Conservation (phyloP, 177 flowering plant genomes). For the Tripterygium wilfordii region DNA sequence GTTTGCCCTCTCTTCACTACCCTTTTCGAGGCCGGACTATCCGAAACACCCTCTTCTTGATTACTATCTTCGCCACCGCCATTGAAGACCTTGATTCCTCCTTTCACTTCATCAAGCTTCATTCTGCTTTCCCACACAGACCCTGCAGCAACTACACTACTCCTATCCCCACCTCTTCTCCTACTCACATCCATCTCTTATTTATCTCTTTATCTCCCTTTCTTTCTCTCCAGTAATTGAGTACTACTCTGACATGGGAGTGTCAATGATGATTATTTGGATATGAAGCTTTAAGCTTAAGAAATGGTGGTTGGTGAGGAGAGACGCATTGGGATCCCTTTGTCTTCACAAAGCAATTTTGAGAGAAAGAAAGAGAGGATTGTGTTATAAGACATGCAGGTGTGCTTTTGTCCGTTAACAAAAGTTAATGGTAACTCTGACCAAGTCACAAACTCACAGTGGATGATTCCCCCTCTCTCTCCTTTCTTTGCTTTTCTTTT, state of each 20-base stretch:
- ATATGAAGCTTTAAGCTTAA: constrained; percentile 33
- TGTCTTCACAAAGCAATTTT: constrained; percentile 4
- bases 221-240: too few species aligned
- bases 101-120: constrained; percentile 65
- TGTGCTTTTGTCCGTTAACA: not conserved
- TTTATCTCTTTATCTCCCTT: constrained; percentile 1
- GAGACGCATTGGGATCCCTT: constrained; percentile 17
- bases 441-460: too few species aligned
- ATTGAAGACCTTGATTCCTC: constrained; percentile 65
- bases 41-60: constrained; percentile 2
- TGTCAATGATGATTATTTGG: constrained; percentile 7
- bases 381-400: not conserved
- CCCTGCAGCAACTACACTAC: constrained; percentile 59
- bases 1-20: constrained; percentile 10
- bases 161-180: constrained; percentile 17
- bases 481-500: not conserved
- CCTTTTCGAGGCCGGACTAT: constrained; percentile 1
- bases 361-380: too few species aligned
- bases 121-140: constrained; percentile 88
- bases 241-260: constrained; percentile 11
- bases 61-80: constrained; percentile 41
- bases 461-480: not conserved
- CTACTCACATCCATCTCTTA: constrained; percentile 35
- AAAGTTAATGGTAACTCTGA: too few species aligned
- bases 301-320: constrained; percentile 31